phyloP scores from a whole-genome alignment of 2,329 filamentous ascomycete genomes.

The Beauveria sp. region DNA sequence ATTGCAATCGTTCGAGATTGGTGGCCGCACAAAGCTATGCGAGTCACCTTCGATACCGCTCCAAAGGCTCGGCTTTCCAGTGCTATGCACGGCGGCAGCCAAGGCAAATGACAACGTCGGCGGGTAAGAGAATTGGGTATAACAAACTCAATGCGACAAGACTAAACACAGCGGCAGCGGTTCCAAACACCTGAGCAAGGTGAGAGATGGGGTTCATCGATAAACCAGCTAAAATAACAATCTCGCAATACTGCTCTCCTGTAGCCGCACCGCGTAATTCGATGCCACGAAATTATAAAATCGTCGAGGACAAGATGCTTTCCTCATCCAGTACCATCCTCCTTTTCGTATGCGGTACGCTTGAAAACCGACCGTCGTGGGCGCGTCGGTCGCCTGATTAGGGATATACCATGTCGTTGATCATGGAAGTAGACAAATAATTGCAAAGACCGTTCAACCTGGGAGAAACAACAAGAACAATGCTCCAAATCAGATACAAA shows the following conservation, averaged over 20 bases:
- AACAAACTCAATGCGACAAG: slow-evolving; percentile 1
- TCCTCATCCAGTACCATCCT: neutral
- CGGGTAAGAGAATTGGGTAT: slow-evolving; percentile 3
- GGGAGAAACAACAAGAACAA: neutral
- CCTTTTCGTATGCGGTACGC: neutral
- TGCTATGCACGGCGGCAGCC: neutral
- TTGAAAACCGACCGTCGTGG: neutral
- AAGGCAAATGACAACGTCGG: neutral
- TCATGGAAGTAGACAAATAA: slow-evolving; percentile 4
- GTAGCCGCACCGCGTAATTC: neutral
- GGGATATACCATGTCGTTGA: slow-evolving; percentile 7
- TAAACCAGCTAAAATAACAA: neutral
- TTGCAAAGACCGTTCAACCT: slow-evolving; percentile 4
- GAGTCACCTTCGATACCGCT: neutral
- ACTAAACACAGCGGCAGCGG: neutral
- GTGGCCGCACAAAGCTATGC: neutral
- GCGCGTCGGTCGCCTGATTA: slow-evolving; percentile 5
- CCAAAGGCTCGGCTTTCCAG: neutral
- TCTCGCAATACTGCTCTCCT: neutral
- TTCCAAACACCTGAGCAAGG: neutral
- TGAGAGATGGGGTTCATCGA: neutral
- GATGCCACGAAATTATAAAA: neutral
- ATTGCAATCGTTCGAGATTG: neutral
- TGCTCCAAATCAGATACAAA: neutral
- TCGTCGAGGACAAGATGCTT: neutral